Evolutionary conservation across 1,284 basidiomycete species (phyloP), one percentile per base, ranked within the genome.

Genomic region (Ustilago loliicola): DNA sequence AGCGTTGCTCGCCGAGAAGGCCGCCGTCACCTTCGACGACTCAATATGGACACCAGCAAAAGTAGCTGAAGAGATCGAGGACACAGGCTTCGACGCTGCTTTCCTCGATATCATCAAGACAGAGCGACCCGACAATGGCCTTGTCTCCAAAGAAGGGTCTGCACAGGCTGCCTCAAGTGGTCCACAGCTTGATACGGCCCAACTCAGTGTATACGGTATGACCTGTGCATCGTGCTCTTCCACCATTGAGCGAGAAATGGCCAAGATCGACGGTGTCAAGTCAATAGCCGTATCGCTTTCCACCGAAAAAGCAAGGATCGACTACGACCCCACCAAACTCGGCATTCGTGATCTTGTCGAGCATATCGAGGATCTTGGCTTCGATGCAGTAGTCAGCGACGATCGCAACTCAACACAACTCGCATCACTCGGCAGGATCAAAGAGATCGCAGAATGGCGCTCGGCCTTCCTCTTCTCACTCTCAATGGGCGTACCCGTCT

Each of bases 1-100:
- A 25, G 96, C 96, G 17, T 89, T 99, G 21, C 90, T 99, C 29
- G 93, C 97, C 11, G 96, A 99, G 87, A 91, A 95, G 29, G 96
- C 93, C 2, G 90, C 94, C 36, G 89, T 99, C 77, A 93, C 95
- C 84, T 99, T 93, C 83, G 94, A 98, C 83, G 90, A 93, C 23
- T 54, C 66, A 25, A 55, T 88, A n/a, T 98, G 96, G 96, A 91
- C 90, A 30, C 88, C 91, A 17, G 89, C 93, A 53, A 90, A 90
- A 79, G 94, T 70, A 25, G 52, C 61, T 2, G 86, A 94, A 91
- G 94, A 94, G 90, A 94, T 96, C 74, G 92, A 92, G 19, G 94
- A 96, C 87, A 93, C 95, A 58, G 95, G 95, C 17, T 97, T 97
- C 84, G 95, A 95, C 86, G 94, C 95, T 3, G 55, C 64, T 8